A percentile compares a stretch with the other conserved stretches of the same genome.
phyloP scores from a whole-genome alignment of 1,139 yeast genomes.

The Tardiomyces blankii region DNA sequence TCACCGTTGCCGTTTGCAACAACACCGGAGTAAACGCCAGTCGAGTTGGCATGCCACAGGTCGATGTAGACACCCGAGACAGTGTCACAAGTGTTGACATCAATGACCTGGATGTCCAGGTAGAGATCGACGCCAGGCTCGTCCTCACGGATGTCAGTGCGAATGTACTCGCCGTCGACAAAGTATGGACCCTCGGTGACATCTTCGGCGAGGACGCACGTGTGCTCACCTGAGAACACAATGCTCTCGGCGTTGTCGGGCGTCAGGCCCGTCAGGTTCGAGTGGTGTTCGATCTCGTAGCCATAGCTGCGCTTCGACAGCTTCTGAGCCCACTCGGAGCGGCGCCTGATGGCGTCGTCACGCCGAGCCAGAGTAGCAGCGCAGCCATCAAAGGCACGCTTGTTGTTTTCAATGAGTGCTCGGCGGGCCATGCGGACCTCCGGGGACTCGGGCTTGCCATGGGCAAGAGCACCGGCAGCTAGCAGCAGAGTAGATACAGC shows the following conservation, averaged over 20 bases:
- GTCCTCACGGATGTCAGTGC: slow-evolving; percentile 1
- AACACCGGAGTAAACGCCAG: slow-evolving; percentile 3
- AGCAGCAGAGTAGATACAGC: neutral
- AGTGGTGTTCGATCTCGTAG: neutral
- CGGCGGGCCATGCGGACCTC: neutral
- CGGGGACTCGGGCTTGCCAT: neutral
- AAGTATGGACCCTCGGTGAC: slow-evolving; percentile 1
- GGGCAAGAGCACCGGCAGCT: neutral
- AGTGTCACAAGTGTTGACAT: slow-evolving; percentile 1
- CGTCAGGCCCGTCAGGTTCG: neutral
- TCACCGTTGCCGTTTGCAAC: slow-evolving; percentile 2
- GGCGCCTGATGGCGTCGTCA: neutral
- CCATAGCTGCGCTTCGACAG: neutral
- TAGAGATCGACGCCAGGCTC: slow-evolving; percentile 2
- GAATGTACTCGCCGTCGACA: slow-evolving; percentile 3
- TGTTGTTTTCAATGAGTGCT: neutral
- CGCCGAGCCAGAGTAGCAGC: neutral
- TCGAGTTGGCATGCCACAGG: slow-evolving; percentile 3
- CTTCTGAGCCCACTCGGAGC: neutral
- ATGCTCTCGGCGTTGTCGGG: neutral
- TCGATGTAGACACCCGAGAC: slow-evolving; percentile 1
- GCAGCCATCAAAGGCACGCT: neutral
- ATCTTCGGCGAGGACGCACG: slow-evolving; percentile 1
- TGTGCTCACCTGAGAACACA: neutral
- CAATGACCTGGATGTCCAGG: slow-evolving; percentile 2